These are phyloP conservation scores for Naematelia encephala DNA, from an alignment of 768 basidiomycete species.

Conservation along the genomic window DNA sequence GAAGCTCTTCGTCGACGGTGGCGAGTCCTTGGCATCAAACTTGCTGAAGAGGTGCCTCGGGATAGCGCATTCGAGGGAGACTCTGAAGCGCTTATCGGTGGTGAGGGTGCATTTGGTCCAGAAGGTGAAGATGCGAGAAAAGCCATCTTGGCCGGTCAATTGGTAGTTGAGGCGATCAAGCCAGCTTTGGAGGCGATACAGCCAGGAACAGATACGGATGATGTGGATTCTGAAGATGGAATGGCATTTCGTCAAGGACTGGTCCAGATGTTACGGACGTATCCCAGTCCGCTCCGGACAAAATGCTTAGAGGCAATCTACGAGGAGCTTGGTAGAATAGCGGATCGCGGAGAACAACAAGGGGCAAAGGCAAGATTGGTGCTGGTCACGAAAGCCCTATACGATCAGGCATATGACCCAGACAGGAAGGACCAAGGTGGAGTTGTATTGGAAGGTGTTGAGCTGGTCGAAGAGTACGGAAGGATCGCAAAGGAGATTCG, in stretches of 20 bases:
- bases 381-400: conserved; percentile 34
- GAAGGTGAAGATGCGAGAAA: conserved; percentile 46
- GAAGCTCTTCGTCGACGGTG: conserved; percentile 75
- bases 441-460: conserved; percentile 54
- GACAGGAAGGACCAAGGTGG: conserved; percentile 33
- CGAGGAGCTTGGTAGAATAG: conserved; percentile 21
- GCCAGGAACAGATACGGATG: background rate
- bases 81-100: conserved; percentile 64
- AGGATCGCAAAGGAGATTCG: conserved; percentile 57
- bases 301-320: conserved; percentile 39
- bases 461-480: conserved; percentile 61
- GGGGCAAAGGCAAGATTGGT: conserved; percentile 32
- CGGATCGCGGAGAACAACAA: background rate
- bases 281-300: conserved; percentile 46
- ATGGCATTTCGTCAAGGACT: conserved; percentile 45
- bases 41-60: conserved; percentile 22
- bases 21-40: conserved; percentile 68
- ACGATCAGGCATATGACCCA: conserved; percentile 45
- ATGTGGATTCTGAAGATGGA: conserved; percentile 48
- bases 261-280: conserved; percentile 38
- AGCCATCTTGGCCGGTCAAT: conserved; percentile 30
- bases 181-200: conserved; percentile 23
- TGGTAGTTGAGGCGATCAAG: conserved; percentile 28
- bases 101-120: conserved; percentile 61
- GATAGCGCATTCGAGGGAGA: conserved; percentile 21